Evolutionary conservation across 2,329 filamentous ascomycete genomes (phyloP).

Genomic region (Fusarium cicatricum): DNA sequence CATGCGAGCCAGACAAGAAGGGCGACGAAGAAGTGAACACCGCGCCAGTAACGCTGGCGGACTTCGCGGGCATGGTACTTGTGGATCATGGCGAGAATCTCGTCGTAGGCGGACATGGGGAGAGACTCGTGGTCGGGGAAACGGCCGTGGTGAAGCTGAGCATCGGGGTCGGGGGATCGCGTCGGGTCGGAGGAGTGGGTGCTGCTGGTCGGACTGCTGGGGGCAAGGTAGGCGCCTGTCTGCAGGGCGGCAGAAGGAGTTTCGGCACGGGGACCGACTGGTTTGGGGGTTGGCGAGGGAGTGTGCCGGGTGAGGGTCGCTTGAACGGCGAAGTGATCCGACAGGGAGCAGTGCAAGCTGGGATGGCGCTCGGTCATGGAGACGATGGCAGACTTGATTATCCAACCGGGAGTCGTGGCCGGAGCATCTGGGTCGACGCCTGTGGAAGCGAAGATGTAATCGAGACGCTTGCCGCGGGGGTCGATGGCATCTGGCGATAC

Average conservation of each 20-base stretch:
- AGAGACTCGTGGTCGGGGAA: conserved; percentile 28
- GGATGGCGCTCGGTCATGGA: conserved; percentile 86
- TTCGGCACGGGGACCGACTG: conserved; percentile 23
- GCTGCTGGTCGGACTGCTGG: conserved; percentile 37
- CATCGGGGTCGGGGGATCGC: conserved; percentile 40
- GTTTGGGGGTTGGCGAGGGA: conserved; percentile 32
- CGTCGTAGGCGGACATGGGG: conserved; percentile 31
- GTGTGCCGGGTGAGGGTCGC: conserved; percentile 70
- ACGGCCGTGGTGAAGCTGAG: conserved; percentile 45
- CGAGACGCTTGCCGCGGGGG: conserved; percentile 82
- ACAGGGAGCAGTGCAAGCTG: conserved; percentile 82
- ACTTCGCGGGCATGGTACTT: conserved; percentile 76
- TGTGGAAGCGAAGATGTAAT: conserved; percentile 88
- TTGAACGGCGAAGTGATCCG: conserved; percentile 93
- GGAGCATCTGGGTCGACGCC: conserved; percentile 50
- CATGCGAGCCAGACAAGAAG: conserved; percentile 75
- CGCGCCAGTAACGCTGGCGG: conserved; percentile 74
- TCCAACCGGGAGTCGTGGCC: conserved; percentile 61
- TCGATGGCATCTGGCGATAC: conserved; percentile 74
- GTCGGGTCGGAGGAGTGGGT: conserved; percentile 30
- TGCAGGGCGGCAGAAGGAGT: conserved; percentile 38
- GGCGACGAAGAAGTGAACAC: conserved; percentile 76
- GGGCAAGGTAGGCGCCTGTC: conserved; percentile 39
- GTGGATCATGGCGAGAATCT: conserved; percentile 75
- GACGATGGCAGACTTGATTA: conserved; percentile 74